A percentile compares a stretch with the other conserved stretches of the same genome.
Evolutionary conservation across 2,329 filamentous ascomycete genomes (phyloP).

Genomic region (Penicillium sp.): DNA sequence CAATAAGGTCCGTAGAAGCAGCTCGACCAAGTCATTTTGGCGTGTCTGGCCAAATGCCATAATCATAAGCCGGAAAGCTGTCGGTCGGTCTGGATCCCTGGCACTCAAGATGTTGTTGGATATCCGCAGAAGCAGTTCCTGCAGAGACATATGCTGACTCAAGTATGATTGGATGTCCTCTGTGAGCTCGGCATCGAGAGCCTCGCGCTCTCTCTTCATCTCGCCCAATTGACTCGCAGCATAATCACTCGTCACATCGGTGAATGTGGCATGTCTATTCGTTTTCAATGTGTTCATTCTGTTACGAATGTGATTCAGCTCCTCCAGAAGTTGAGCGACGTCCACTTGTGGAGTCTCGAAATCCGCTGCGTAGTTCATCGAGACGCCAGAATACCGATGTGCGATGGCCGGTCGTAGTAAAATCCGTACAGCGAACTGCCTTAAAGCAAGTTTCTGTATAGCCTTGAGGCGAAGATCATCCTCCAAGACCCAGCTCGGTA

Average conservation of each 20-base stretch:
- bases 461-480: constrained; percentile 36
- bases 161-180: constrained; percentile 31
- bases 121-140: constrained; percentile 36
- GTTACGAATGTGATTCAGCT: constrained; percentile 33
- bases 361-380: constrained; percentile 32
- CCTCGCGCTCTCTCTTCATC: constrained; percentile 16
- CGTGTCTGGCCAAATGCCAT: constrained; percentile 37
- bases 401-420: constrained; percentile 40
- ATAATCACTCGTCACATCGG: constrained; percentile 33
- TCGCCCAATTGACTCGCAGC: constrained; percentile 19
- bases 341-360: constrained; percentile 29
- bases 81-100: constrained; percentile 37
- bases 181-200: constrained; percentile 30
- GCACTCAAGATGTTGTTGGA: constrained; percentile 36
- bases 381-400: constrained; percentile 37
- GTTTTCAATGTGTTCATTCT: constrained; percentile 33
- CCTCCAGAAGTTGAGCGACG: constrained; percentile 31
- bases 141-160: constrained; percentile 31
- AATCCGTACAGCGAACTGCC: constrained; percentile 40
- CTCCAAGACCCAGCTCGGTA: constrained; percentile 29
- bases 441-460: constrained; percentile 39
- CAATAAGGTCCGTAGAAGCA: constrained; percentile 39
- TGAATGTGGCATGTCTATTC: constrained; percentile 23
- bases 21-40: constrained; percentile 40
- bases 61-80: constrained; percentile 35